phyloP scores from a whole-genome alignment of 169 alveolate genomes.

The Plasmodium gonderi region DNA sequence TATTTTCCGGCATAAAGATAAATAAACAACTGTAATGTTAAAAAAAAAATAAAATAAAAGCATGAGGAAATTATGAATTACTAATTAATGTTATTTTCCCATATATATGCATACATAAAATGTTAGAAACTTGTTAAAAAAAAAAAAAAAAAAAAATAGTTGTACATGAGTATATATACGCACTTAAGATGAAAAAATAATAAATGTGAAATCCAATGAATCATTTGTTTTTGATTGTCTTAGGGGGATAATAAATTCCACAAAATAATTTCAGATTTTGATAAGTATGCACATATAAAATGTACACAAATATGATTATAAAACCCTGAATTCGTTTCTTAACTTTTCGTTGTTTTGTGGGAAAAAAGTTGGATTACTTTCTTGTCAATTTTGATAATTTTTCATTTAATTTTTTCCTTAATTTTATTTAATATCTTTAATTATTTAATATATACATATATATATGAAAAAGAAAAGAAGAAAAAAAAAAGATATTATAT shows the following conservation, averaged over 20 bases:
- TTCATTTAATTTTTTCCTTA: background rate
- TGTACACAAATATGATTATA: background rate
- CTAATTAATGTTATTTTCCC: conserved; percentile 9
- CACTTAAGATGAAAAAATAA: no score
- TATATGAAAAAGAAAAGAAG: no score
- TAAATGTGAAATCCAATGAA: no score
- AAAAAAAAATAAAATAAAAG: conserved; percentile 15
- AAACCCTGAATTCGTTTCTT: background rate
- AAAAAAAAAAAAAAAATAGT: background rate
- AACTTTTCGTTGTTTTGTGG: background rate
- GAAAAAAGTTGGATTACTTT: background rate
- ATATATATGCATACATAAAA: conserved; percentile 14
- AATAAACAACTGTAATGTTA: background rate
- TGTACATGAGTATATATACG: background rate
- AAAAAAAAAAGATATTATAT: conserved; percentile 7
- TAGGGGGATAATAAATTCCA: background rate
- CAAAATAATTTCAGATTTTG: background rate
- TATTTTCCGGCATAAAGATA: background rate
- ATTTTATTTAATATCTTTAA: no score
- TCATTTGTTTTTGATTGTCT: background rate
- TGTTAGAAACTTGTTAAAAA: conserved; percentile 19
- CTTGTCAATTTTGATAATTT: background rate
- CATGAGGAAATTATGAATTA: background rate
- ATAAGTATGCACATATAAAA: background rate
- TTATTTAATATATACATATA: no score